These are phyloP conservation scores for Porphyridium purpureum DNA, from an alignment of 23 red algal genomes.

Conservation along the genomic window DNA sequence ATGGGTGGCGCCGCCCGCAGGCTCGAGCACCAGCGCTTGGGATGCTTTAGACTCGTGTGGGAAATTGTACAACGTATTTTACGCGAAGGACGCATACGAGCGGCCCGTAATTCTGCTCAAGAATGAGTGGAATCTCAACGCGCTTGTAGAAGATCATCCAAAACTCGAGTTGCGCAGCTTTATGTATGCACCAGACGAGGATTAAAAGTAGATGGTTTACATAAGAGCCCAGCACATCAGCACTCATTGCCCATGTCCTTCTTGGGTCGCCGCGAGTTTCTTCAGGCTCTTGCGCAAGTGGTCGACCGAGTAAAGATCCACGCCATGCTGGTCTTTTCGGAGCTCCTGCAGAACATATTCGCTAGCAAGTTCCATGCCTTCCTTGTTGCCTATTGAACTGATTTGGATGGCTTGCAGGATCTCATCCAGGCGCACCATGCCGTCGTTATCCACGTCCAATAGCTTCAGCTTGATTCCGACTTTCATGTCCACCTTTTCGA, in stretches of 20 bases:
- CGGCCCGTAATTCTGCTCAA: conserved; percentile 63
- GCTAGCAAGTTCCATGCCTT: too few species aligned
- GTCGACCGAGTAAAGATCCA: too few species aligned
- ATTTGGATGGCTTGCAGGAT: conserved; percentile 12
- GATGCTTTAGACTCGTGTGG: conserved; percentile 31
- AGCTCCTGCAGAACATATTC: too few species aligned
- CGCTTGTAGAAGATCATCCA: conserved; percentile 13
- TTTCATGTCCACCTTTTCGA: conserved; percentile 70
- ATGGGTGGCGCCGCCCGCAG: conserved; percentile 51
- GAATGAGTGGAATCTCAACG: conserved; percentile 42
- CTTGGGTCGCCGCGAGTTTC: too few species aligned
- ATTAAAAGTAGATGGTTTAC: too few species aligned
- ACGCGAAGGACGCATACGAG: conserved; percentile 53
- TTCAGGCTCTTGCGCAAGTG: too few species aligned
- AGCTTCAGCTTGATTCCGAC: conserved; percentile 81
- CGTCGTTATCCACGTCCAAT: conserved; percentile 94
- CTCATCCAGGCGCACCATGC: conserved; percentile 69
- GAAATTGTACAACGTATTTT: conserved; percentile 50
- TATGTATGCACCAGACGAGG: conserved; percentile 59
- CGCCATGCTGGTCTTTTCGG: too few species aligned
- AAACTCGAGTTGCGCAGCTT: conserved; percentile 35
- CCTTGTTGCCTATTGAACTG: too few species aligned
- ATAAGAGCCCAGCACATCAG: too few species aligned
- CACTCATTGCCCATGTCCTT: too few species aligned
- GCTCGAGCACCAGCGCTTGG: conserved; percentile 44